Base-by-base conservation (phyloP, 495 filamentous ascomycete species). In the Bryoglossum gracile region DNA sequence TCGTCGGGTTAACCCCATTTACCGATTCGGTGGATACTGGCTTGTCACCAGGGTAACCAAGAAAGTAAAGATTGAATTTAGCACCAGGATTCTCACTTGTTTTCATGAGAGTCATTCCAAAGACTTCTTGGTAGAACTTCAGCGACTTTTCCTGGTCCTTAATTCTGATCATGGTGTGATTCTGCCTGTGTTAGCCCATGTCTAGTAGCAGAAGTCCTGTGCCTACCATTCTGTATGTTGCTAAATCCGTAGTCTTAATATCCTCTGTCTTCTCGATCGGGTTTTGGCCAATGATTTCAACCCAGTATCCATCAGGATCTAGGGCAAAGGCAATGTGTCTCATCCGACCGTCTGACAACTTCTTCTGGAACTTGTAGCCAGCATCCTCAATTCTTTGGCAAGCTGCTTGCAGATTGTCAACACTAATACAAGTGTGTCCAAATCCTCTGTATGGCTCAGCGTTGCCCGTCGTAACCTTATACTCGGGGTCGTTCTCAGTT, bases 361-460 rank as follows among this genome's bases (percentile, higher is more conserved):
- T 89, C 81, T 98, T 96, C 75, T 97, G 86, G 70, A 96, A 97
- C 22, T 73, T 73, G 65, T 95, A 94, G 0, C 89, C 89, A 4
- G 86, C 88, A 53, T 89, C 86, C 65, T 91, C 87, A 57, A 98
- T 73, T 48, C 87, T 76, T 70, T 86, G 67, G 73, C 92, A 97
- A 8, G 90, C 89, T 5, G 78, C 84, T 67, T 94, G 81, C 53
- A 97, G 81, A 68, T 94, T 86, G 66, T 96, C 90, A 28, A 95
- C 89, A 19, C 78, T 78, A 63, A 98, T 76, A 60, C 84, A 87
- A 22, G 87, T 77, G 66, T 98, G 92, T 16, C 92, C 91, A 63
- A 96, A 98, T 8, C 92, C 89, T 49, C 80, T 80, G 65, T 82
- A 67, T 0, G 89, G 91, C 48, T 95, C 88, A 16, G 73, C 80